A percentile compares a stretch with the other conserved stretches of the same genome.
These are phyloP conservation scores for Penicillium expansum DNA, from an alignment of 2,329 filamentous ascomycete species.

Conservation along the genomic window DNA sequence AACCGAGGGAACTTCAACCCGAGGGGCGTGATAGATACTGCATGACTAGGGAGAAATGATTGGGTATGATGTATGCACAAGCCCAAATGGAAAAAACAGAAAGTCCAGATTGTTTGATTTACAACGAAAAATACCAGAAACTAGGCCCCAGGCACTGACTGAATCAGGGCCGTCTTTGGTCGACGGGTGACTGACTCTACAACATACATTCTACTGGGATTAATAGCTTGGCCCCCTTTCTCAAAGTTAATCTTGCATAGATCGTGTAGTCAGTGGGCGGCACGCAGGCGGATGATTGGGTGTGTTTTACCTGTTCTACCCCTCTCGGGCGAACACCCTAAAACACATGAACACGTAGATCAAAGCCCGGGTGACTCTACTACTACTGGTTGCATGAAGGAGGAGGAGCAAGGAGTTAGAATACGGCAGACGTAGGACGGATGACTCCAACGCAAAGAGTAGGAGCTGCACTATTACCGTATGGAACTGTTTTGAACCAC, in stretches of 20 bases:
- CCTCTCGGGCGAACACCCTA: constrained; percentile 1
- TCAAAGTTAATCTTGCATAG: constrained; percentile 22
- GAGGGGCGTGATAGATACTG: not conserved
- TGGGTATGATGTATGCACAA: not conserved
- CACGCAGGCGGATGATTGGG: constrained; percentile 11
- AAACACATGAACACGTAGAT: constrained; percentile 1
- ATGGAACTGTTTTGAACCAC: not conserved
- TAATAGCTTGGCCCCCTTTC: not conserved
- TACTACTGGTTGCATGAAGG: not conserved
- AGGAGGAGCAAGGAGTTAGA: not conserved
- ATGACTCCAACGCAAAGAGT: no score
- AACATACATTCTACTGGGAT: not conserved
- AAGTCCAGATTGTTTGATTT: not conserved
- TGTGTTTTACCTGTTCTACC: not conserved
- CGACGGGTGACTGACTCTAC: not conserved
- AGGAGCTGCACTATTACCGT: not conserved
- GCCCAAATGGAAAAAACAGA: not conserved
- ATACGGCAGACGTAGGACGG: not conserved
- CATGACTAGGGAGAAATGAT: no score
- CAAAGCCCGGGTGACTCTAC: not conserved
- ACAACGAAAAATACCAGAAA: not conserved
- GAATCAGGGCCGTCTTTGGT: not conserved
- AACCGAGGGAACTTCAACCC: not conserved
- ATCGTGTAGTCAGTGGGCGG: constrained; percentile 6
- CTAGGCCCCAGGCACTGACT: not conserved